Conservation (phyloP, 345 rosid genomes). For the Lagerstroemia speciosa region DNA sequence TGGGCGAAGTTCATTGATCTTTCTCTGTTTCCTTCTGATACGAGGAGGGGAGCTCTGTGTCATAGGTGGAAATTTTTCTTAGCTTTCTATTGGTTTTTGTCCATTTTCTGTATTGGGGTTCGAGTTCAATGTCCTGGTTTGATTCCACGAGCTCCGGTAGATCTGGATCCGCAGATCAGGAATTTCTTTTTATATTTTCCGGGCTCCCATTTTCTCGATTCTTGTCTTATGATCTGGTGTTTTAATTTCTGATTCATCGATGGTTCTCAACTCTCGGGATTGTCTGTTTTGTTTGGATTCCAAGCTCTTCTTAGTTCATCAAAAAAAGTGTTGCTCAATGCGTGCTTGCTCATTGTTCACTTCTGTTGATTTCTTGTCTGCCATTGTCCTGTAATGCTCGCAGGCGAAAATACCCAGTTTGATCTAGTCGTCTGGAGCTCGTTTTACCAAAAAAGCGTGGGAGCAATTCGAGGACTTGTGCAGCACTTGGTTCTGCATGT, state of each 20-base stretch:
- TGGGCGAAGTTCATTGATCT: background rate
- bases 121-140: background rate
- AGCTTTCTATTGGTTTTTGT: background rate
- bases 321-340: background rate
- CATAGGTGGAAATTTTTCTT: background rate
- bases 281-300: background rate
- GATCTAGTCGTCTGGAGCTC: conserved; percentile 1
- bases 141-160: background rate
- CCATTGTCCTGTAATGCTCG: background rate
- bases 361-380: background rate
- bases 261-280: background rate
- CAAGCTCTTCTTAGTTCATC: background rate
- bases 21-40: background rate
- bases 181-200: background rate
- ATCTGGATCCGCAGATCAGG: background rate
- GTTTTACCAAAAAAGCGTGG: background rate
- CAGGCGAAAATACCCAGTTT: background rate
- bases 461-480: background rate
- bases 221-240: background rate
- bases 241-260: background rate
- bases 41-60: background rate
- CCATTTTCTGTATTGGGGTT: background rate
- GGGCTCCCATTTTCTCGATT: background rate
- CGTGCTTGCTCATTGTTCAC: background rate
- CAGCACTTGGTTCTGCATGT: conserved; percentile 1